Evolutionary conservation across 169 alveolate genomes (phyloP).

Genomic region (Eimeria maxima): DNA sequence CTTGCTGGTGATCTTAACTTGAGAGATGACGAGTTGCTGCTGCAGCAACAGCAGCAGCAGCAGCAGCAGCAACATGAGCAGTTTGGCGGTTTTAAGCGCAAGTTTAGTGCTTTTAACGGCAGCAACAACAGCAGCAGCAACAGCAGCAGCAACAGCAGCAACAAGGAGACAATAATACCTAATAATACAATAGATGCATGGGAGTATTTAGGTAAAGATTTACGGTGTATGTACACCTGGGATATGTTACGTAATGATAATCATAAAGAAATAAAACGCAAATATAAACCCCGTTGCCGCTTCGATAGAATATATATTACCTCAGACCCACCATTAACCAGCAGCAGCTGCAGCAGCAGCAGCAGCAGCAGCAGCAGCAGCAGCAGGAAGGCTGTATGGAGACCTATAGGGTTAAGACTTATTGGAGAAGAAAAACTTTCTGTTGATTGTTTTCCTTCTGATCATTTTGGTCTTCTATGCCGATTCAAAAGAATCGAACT

Average conservation of each 20-base stretch:
- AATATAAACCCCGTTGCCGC: conserved; percentile 13
- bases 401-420: too few relatives aligned
- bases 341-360: conserved; percentile 14
- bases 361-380: background rate
- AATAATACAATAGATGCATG: conserved; percentile 15
- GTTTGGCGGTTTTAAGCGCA: too few relatives aligned
- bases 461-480: too few relatives aligned
- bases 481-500: too few relatives aligned
- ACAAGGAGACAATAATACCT: background rate
- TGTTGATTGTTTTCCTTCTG: too few relatives aligned
- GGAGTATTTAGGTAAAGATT: conserved; percentile 76
- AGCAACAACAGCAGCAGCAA: background rate
- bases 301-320: conserved; percentile 50
- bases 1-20: conserved; percentile 80
- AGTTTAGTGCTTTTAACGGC: too few relatives aligned
- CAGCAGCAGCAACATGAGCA: conserved; percentile 9
- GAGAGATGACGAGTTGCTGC: conserved; percentile 74
- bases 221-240: conserved; percentile 79
- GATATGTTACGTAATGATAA: conserved; percentile 78
- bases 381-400: background rate
- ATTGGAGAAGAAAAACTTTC: too few relatives aligned
- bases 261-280: conserved; percentile 40
- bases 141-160: conserved; percentile 29
- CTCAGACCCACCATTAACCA: background rate
- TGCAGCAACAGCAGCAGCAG: conserved; percentile 46